Evolutionary conservation across 2,329 filamentous ascomycete genomes (phyloP).

Genomic region (Clonostachys rosea): DNA sequence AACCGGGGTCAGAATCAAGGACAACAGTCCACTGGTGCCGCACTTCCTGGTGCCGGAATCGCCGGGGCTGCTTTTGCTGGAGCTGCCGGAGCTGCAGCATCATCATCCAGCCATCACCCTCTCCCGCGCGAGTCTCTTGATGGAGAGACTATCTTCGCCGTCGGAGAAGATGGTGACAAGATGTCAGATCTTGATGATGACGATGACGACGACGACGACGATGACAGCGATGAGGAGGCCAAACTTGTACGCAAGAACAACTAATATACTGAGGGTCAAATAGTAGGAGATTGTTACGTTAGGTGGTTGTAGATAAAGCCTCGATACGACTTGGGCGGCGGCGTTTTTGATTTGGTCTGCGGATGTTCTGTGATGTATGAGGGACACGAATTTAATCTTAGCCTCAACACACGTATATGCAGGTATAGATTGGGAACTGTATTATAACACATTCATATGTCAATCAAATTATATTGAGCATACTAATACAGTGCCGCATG

Average conservation of each 20-base stretch:
- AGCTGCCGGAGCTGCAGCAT: background rate
- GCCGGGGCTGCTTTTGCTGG: background rate
- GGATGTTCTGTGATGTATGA: too few species aligned
- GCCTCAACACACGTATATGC: too few species aligned
- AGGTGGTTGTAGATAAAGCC: background rate
- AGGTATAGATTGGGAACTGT: too few species aligned
- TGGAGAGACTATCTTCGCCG: constrained; percentile 92
- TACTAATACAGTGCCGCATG: too few species aligned
- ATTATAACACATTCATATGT: too few species aligned
- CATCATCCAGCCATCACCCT: constrained; percentile 10
- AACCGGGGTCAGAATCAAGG: constrained; percentile 3
- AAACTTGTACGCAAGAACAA: constrained; percentile 35
- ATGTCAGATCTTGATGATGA: constrained; percentile 69
- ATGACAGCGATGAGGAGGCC: constrained; percentile 33
- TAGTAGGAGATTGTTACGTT: background rate
- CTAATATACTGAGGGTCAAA: background rate
- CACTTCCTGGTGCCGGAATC: too few species aligned
- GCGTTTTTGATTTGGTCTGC: constrained; percentile 1
- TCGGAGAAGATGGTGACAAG: constrained; percentile 79
- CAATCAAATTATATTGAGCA: too few species aligned
- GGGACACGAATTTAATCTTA: too few species aligned
- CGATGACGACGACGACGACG: constrained; percentile 46
- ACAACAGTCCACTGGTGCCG: constrained; percentile 1
- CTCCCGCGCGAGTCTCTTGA: constrained; percentile 59
- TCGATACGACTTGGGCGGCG: background rate